Evolutionary conservation across 2,329 filamentous ascomycete species (phyloP).

Genomic region (Monilinia fructigena): DNA sequence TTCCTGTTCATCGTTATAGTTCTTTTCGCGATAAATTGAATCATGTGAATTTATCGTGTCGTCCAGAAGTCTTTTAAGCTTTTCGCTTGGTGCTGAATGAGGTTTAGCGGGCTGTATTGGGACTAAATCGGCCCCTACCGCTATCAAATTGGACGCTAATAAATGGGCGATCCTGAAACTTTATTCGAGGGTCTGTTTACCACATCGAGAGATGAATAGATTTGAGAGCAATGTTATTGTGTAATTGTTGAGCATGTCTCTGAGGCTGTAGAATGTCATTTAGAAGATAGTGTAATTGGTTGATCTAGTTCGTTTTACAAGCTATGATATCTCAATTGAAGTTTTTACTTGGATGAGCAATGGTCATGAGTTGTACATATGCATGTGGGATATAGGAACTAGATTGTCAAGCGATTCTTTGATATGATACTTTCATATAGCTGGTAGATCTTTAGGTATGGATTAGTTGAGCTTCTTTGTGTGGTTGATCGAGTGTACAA

Average conservation of each 20-base stretch:
- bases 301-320: too few relatives aligned
- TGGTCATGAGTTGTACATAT: too few relatives aligned
- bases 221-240: too few relatives aligned
- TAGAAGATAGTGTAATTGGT: too few relatives aligned
- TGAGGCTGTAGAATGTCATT: too few relatives aligned
- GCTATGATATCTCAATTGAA: too few relatives aligned
- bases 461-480: not conserved
- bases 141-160: not conserved
- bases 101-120: not conserved
- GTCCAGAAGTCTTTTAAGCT: not conserved
- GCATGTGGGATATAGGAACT: too few relatives aligned
- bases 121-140: too few relatives aligned
- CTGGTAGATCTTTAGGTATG: not conserved
- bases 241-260: too few relatives aligned
- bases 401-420: too few relatives aligned
- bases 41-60: not conserved
- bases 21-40: not conserved
- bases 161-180: not conserved
- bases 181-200: not conserved
- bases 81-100: not conserved
- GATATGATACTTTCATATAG: too few relatives aligned
- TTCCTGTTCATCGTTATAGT: not conserved
- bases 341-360: too few relatives aligned
- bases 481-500: not conserved
- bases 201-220: not conserved